Evolutionary conservation across 2,329 filamentous ascomycete genomes (phyloP).

Genomic region (Sarocladium strictum): DNA sequence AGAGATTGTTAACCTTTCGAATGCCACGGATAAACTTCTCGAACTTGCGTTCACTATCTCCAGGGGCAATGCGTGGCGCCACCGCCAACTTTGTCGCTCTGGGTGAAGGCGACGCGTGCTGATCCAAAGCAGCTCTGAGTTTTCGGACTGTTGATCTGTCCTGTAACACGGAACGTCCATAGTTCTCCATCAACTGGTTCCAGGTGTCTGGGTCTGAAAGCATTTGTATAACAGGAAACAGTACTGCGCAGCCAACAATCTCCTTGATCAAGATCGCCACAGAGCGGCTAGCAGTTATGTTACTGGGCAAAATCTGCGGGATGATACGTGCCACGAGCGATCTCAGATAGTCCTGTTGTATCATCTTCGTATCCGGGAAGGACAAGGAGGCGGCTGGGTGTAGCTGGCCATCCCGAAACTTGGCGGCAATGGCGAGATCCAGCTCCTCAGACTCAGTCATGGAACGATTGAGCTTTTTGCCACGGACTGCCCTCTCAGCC

Average conservation of each 20-base stretch:
- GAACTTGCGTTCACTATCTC: constrained; percentile 86
- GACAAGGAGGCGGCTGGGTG: constrained; percentile 80
- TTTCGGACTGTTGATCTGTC: constrained; percentile 93
- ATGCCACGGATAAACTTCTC: constrained; percentile 91
- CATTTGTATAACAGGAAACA: constrained; percentile 73
- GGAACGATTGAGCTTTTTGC: constrained; percentile 78
- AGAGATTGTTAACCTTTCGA: constrained; percentile 81
- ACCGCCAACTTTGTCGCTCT: constrained; percentile 57
- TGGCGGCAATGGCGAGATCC: constrained; percentile 89
- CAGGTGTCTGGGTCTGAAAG: constrained; percentile 91
- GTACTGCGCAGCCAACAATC: constrained; percentile 85
- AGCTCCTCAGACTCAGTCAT: constrained; percentile 96
- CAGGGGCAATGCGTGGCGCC: constrained; percentile 73
- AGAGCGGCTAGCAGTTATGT: constrained; percentile 70
- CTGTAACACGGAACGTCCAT: constrained; percentile 79
- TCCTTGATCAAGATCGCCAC: constrained; percentile 80
- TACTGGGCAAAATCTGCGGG: constrained; percentile 66
- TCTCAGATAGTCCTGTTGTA: constrained; percentile 85
- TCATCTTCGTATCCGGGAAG: constrained; percentile 75
- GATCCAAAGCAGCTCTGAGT: constrained; percentile 83
- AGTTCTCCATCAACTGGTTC: constrained; percentile 94
- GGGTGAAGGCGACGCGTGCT: constrained; percentile 81
- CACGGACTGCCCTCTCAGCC: constrained; percentile 80
- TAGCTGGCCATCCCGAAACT: constrained; percentile 82
- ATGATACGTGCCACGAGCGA: constrained; percentile 66